Percentiles rank a stretch among this genome's conserved stretches.
These are phyloP conservation scores for Isoetes taiwanensis DNA, from an alignment of 75 land plant genomes.

Conservation along the genomic window DNA sequence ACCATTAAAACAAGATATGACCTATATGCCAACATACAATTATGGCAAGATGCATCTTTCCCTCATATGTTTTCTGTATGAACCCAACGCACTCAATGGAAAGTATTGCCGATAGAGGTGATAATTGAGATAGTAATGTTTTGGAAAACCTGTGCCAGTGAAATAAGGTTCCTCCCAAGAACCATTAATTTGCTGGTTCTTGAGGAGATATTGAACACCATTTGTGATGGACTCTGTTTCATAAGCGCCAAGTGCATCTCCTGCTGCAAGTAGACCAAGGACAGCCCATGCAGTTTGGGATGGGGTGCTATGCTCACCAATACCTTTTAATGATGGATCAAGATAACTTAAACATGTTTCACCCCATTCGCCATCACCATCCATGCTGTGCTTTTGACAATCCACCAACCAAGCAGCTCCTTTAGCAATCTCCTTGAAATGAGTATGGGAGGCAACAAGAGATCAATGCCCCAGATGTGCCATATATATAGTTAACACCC, in stretches of 20 bases:
- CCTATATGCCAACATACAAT: too few species aligned
- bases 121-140: not conserved
- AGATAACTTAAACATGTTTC: not conserved
- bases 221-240: not conserved
- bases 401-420: not conserved
- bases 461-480: not conserved
- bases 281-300: constrained; percentile 9
- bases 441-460: not conserved
- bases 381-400: not conserved
- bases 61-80: too few species aligned
- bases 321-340: not conserved
- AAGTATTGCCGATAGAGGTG: constrained; percentile 5
- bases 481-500: constrained; percentile 8
- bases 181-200: not conserved
- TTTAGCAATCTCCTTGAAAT: not conserved
- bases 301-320: not conserved
- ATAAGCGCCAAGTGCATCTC: not conserved
- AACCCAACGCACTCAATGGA: not conserved
- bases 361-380: constrained; percentile 6
- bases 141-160: constrained; percentile 6
- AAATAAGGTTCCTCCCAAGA: not conserved
- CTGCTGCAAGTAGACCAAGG: not conserved
- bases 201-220: not conserved
- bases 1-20: too few species aligned
- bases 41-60: too few species aligned